Evolutionary conservation across 768 basidiomycete genomes (phyloP).

Genomic region (Phylloporus arenicola): DNA sequence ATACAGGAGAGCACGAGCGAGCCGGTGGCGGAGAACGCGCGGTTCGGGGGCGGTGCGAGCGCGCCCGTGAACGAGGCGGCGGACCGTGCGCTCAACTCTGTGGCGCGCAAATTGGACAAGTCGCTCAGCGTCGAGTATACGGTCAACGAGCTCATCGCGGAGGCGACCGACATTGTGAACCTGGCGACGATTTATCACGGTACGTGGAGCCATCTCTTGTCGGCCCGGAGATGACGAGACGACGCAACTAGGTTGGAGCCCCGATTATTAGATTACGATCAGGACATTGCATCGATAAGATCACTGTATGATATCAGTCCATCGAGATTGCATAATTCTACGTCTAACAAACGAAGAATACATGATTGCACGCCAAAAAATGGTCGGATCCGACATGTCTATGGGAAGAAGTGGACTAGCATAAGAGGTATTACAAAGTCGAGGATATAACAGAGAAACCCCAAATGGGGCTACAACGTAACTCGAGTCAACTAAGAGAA

Average conservation of each 20-base stretch:
- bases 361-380: conserved; percentile 11
- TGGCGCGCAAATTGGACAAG: conserved; percentile 78
- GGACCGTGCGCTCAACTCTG: conserved; percentile 78
- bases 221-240: neutral
- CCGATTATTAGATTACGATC: conserved; percentile 28
- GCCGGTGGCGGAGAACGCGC: conserved; percentile 22
- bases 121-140: conserved; percentile 86
- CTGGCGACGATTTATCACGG: conserved; percentile 76
- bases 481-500: conserved; percentile 7
- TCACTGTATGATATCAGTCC: neutral
- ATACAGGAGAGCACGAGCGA: conserved; percentile 44
- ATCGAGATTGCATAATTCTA: conserved; percentile 1
- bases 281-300: neutral
- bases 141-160: conserved; percentile 87
- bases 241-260: conserved; percentile 37
- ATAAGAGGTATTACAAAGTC: conserved; percentile 29
- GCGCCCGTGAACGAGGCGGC: conserved; percentile 79
- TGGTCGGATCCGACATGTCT: conserved; percentile 18
- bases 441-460: conserved; percentile 22
- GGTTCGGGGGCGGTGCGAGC: conserved; percentile 49
- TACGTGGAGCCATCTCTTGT: conserved; percentile 29
- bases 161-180: conserved; percentile 75
- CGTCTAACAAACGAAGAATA: conserved; percentile 4
- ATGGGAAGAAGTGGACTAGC: conserved; percentile 14
- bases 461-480: conserved; percentile 8